These are phyloP conservation scores for Baorangia bicolor DNA, from an alignment of 768 basidiomycete species.

Conservation along the genomic window DNA sequence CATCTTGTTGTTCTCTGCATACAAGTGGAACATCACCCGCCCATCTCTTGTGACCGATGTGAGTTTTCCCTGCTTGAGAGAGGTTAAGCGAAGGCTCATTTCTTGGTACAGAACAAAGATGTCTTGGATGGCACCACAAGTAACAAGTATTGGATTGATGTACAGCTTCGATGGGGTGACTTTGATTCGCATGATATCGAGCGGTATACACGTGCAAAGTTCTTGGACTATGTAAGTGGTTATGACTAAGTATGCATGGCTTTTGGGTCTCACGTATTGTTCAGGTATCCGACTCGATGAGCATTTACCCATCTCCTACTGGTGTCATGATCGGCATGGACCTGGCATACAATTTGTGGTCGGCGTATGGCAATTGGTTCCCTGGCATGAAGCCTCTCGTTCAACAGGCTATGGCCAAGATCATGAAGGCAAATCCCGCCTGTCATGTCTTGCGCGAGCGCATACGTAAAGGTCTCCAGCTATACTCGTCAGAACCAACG, in stretches of 20 bases:
- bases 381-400: slow-evolving; percentile 97
- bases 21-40: slow-evolving; percentile 98
- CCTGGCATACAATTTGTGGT: slow-evolving; percentile 97
- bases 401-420: slow-evolving; percentile 99
- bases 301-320: slow-evolving; percentile 98
- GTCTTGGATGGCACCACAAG: slow-evolving; percentile 96
- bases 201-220: slow-evolving; percentile 97
- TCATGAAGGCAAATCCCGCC: slow-evolving; percentile 99
- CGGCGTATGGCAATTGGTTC: slow-evolving; percentile 99
- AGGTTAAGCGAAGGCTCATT: slow-evolving; percentile 2
- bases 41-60: slow-evolving; percentile 95
- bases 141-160: slow-evolving; percentile 98
- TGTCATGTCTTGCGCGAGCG: slow-evolving; percentile 97
- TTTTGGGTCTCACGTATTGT: slow-evolving; percentile 1
- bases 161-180: slow-evolving; percentile 95
- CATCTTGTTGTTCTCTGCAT: slow-evolving; percentile 93
- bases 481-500: slow-evolving; percentile 98
- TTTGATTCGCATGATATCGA: slow-evolving; percentile 99
- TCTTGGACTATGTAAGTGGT: slow-evolving; percentile 86
- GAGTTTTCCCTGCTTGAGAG: slow-evolving; percentile 26
- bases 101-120: slow-evolving; percentile 70
- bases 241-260: not conserved
- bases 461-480: slow-evolving; percentile 95
- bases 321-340: slow-evolving; percentile 99
- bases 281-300: slow-evolving; percentile 93